Conservation (phyloP, 2,329 filamentous ascomycete genomes). For the Ceratocystis cacaofunesta region DNA sequence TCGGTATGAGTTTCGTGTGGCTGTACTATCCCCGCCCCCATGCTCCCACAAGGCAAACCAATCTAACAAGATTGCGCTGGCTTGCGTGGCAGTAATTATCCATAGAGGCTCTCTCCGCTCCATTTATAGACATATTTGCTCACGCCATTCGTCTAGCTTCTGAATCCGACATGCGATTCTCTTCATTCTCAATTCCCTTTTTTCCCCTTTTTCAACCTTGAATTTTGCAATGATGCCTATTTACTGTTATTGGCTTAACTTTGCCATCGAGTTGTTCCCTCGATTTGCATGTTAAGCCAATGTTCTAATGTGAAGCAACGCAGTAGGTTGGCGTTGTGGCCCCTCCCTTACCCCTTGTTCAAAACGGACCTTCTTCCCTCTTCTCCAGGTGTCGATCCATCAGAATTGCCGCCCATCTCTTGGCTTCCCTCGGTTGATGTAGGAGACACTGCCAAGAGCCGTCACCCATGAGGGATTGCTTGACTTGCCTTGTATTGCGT, state of each 20-base stretch:
- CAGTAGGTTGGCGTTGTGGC: not conserved
- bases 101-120: not conserved
- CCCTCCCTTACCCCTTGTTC: not conserved
- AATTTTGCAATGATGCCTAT: not conserved
- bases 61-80: not conserved
- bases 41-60: not conserved
- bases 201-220: not conserved
- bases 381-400: not conserved
- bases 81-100: not conserved
- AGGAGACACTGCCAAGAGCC: not conserved
- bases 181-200: not conserved
- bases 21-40: not conserved
- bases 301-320: not conserved
- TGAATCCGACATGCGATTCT: not conserved
- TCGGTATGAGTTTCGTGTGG: not conserved
- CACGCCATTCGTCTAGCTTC: not conserved
- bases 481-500: not conserved
- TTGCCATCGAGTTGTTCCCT: not conserved
- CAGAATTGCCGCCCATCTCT: constrained; percentile 2
- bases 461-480: not conserved
- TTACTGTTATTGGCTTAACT: too few relatives aligned
- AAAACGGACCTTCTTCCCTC: not conserved
- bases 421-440: not conserved
- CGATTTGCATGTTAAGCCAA: not conserved
- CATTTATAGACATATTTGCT: not conserved